Evolutionary conservation across 208 protist species (phyloP).

Genomic region (Leptomonas pyrrhocoris): DNA sequence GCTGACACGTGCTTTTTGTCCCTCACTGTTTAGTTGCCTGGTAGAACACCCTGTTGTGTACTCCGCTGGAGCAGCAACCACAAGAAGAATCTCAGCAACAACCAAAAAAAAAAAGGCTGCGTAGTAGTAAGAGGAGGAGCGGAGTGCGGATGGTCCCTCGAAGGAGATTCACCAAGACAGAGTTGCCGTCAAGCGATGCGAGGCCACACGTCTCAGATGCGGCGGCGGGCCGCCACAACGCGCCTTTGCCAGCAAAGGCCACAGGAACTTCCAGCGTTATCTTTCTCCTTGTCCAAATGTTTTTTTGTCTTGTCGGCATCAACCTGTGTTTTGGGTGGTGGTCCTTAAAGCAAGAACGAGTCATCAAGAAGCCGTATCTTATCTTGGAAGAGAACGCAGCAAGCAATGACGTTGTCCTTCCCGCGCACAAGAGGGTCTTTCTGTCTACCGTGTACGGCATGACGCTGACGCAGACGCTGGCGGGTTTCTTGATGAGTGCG

Average conservation of each 20-base stretch:
- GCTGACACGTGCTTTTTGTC: too few species aligned
- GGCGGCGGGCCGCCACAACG: neutral
- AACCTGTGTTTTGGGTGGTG: slow-evolving; percentile 84
- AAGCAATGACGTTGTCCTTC: neutral
- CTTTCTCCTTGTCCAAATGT: slow-evolving; percentile 51
- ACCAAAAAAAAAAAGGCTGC: too few species aligned
- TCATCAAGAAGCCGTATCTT: slow-evolving; percentile 73
- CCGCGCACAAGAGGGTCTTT: slow-evolving; percentile 3
- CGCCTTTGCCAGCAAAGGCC: neutral
- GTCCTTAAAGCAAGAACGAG: slow-evolving; percentile 85
- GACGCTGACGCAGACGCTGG: slow-evolving; percentile 31
- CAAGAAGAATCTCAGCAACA: too few species aligned
- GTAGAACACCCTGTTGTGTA: too few species aligned
- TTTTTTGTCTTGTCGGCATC: slow-evolving; percentile 71
- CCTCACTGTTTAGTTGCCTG: too few species aligned
- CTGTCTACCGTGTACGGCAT: slow-evolving; percentile 37
- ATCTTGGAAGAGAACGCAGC: neutral
- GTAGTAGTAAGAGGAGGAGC: too few species aligned
- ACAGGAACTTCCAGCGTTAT: neutral
- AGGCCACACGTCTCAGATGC: too few species aligned
- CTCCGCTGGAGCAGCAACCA: too few species aligned
- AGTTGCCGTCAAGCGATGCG: too few species aligned
- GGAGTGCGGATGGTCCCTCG: too few species aligned
- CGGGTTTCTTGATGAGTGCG: slow-evolving; percentile 29
- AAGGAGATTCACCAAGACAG: too few species aligned